Evolutionary conservation across 306 rosid species (phyloP).

Genomic region (peach (Prunus persica)): Prunus_persica_NCBIv2 NC_034014.1:27391001-27391500

Average conservation of each 20-base stretch:
- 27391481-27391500: conserved; percentile 63
- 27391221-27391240: conserved; percentile 61
- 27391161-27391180: conserved; percentile 48
- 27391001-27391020: conserved; percentile 66
- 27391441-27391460: conserved; percentile 1
- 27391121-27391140: neutral
- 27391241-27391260: conserved; percentile 80
- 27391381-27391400: conserved; percentile 62
- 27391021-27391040: conserved; percentile 62
- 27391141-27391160: neutral
- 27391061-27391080: conserved; percentile 24
- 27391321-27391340: conserved; percentile 48
- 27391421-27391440: neutral
- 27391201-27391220: conserved; percentile 76
- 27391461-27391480: neutral
- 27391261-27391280: conserved; percentile 7
- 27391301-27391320: neutral
- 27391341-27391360: conserved; percentile 60
- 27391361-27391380: conserved; percentile 64
- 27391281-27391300: neutral
- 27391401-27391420: conserved; percentile 60
- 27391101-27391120: neutral
- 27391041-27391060: conserved; percentile 67
- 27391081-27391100: neutral
- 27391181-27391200: conserved; percentile 60